Base-by-base conservation (phyloP, 2,329 filamentous ascomycete genomes). In the Cryphonectria radicalis region DNA sequence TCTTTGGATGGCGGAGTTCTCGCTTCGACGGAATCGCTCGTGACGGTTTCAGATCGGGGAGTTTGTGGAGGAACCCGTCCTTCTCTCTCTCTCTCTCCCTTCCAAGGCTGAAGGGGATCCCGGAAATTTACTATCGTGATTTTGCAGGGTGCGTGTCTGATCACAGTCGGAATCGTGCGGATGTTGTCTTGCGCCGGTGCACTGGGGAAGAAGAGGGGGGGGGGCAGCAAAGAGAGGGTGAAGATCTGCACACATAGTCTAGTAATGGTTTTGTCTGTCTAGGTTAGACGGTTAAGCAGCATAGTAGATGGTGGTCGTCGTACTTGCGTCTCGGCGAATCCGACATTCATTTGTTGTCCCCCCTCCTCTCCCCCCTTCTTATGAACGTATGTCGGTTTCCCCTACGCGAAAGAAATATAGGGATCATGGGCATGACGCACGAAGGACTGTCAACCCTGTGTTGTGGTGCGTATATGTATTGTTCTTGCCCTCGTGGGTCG, bases 11-110 rank as follows among this genome's bases (percentile, higher is more conserved):
- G 17, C 2, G 43, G 43, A 50, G 17, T 50, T 50, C 14, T 35
- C 55, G 55, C 25, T 35, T 59, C 55, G 14, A 19, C 55, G 28
- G 25, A 59, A 35, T 59, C 25, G 55, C 46, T 59, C 55, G 25
- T 59, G 55, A 62, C 35, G 22, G 59, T 62, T 40, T 62, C 59
- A 62, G 59, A 40, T n/a, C 59, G 59, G 59, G 32, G 19, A 40
- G 35, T 37, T 62, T 62, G n/a, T 40, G 19, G 59, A 22, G 19
- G 17, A n/a, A n/a, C 37, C 37, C 7, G 8, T 17, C 13, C 42
- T 14, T 42, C 42, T 6, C 42, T 19, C 42, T 19, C 42, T 19
- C 42, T 17, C 13, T 17, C 37, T 11, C 8, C 42, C 17, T 19
- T 50, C 19, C 59, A 25, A 14, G 35, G 59, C 59, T 62, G 19